Base-by-base conservation (phyloP, 2,329 filamentous ascomycete species). In the Colletotrichum somersetense region DNA sequence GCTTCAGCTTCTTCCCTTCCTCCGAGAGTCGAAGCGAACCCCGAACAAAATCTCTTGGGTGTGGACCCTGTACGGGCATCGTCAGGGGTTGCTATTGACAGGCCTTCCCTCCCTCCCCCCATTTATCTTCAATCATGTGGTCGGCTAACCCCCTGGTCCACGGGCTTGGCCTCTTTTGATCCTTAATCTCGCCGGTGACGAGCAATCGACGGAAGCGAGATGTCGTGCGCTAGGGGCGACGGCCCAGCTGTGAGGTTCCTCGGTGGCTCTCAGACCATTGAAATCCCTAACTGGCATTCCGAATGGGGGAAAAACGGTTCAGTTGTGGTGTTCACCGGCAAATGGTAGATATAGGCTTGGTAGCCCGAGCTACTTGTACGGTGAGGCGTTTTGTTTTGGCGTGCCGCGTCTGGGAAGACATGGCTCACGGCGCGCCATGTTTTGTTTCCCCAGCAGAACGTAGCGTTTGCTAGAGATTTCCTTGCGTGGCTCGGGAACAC, bases 141-240 rank as follows among this genome's bases (percentile, higher is more conserved):
- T 55, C 69, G 59, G 55, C 48, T 18, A 10, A 72, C 55, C 69
- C 69, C 69, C 30, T 56, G 65, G 52, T 16, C 59, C 14, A n/a
- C 33, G 38, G 46, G 53, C 53, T 48, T 68, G 59, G 58, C 59
- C 46, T 59, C 59, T 72, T 72, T 61, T 33, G 69, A 62, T 72
- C 69, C 65, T 72, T 72, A 72, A 72, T 72, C 69, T 72, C 65
- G 59, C 65, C 65, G 59, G 46, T 42, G 66, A 59, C 67, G 65
- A 44, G 46, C 65, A 72, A 69, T 72, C 69, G 69, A 69, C 50
- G 53, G 65, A 72, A 69, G 69, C 69, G 69, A 72, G 56, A 72
- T 72, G 52, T 44, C 58, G 58, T 57, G 64, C 52, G 46, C 44
- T 46, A 46, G 18, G 44, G 42, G 40, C 11, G 42, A 7, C 18